phyloP scores from a whole-genome alignment of 2,329 filamentous ascomycete genomes.

The Raffaelea deltoideospora region DNA sequence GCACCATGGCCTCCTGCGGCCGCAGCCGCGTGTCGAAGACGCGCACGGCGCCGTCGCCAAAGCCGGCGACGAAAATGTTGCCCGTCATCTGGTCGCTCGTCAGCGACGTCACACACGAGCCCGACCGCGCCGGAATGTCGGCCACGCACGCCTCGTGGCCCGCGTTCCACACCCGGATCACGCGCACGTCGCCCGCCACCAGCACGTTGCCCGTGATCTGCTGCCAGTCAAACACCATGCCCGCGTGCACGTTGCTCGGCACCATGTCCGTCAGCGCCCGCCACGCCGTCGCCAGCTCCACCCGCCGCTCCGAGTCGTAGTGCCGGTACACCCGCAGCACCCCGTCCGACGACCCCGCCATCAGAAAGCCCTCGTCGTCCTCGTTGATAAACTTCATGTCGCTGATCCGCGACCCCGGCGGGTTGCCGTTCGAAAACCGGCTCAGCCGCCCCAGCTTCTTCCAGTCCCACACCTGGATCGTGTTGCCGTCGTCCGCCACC shows the following conservation, averaged over 20 bases:
- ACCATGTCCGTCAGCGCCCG: conserved; percentile 86
- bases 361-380: conserved; percentile 85
- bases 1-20: conserved; percentile 82
- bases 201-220: conserved; percentile 90
- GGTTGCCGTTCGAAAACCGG: conserved; percentile 90
- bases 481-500: conserved; percentile 85
- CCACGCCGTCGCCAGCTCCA: conserved; percentile 82
- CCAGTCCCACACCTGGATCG: conserved; percentile 89
- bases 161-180: conserved; percentile 93
- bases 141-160: conserved; percentile 82
- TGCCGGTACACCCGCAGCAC: conserved; percentile 86
- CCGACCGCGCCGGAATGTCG: conserved; percentile 88
- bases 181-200: conserved; percentile 90
- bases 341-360: conserved; percentile 91
- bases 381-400: conserved; percentile 97
- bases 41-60: conserved; percentile 85
- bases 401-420: conserved; percentile 77
- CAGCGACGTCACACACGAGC: conserved; percentile 87
- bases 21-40: conserved; percentile 83
- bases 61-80: conserved; percentile 89
- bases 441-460: conserved; percentile 58
- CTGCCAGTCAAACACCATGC: conserved; percentile 97
- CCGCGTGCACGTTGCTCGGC: conserved; percentile 84
- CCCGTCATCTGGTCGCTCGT: conserved; percentile 97
- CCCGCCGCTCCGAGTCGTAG: conserved; percentile 62